A percentile compares a stretch with the other conserved stretches of the same genome.
phyloP scores from a whole-genome alignment of 2,329 filamentous ascomycete species.

The Corynespora cassiicola region DNA sequence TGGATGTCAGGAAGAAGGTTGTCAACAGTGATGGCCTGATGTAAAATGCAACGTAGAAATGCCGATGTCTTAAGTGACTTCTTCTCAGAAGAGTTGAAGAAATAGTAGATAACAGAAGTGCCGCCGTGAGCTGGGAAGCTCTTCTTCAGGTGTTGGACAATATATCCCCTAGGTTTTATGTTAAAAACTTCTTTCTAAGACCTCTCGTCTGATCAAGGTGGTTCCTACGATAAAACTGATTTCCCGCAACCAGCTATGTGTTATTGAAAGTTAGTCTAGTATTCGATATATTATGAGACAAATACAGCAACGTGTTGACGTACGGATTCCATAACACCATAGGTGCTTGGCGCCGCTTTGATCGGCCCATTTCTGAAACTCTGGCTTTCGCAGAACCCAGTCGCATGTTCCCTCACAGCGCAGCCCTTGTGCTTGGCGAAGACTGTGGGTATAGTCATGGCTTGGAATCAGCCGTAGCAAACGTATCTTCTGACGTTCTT shows the following conservation, averaged over 20 bases:
- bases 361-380: conserved; percentile 11
- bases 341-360: conserved; percentile 8
- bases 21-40: conserved; percentile 9
- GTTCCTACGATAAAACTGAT: conserved; percentile 10
- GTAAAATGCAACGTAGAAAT: conserved; percentile 13
- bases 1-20: conserved; percentile 8
- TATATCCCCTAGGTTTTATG: conserved; percentile 9
- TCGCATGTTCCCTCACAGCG: conserved; percentile 13
- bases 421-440: conserved; percentile 5
- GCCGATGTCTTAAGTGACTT: conserved; percentile 7
- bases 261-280: conserved; percentile 6
- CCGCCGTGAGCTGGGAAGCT: conserved; percentile 4
- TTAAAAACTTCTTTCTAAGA: background rate
- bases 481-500: conserved; percentile 12
- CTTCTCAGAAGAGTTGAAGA: conserved; percentile 14
- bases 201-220: background rate
- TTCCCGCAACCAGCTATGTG: conserved; percentile 14
- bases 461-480: conserved; percentile 9
- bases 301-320: conserved; percentile 3
- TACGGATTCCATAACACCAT: conserved; percentile 18
- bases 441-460: conserved; percentile 11
- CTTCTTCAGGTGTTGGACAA: conserved; percentile 7
- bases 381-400: conserved; percentile 9
- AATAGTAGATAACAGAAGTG: conserved; percentile 15
- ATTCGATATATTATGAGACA: background rate